Evolutionary conservation across 371 early-diverging fungal species (phyloP).

Genomic region (Mortierella polycephala): DNA sequence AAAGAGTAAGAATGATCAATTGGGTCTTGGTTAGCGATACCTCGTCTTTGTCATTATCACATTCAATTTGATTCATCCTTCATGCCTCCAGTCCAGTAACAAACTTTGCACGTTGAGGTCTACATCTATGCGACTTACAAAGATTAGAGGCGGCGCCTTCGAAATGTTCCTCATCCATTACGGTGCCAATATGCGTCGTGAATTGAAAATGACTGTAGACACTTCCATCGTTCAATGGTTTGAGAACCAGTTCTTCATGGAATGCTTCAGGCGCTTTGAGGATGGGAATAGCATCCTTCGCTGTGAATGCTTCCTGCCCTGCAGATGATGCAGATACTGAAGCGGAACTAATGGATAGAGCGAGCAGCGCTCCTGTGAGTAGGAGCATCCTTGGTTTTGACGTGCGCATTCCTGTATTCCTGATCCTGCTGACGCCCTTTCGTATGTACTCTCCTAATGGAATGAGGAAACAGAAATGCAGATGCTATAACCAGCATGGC

Average conservation of each 20-base stretch:
- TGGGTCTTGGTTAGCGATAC: too few relatives aligned
- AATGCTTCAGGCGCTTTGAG: slow-evolving; percentile 57
- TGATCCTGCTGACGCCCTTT: too few relatives aligned
- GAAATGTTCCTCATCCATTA: slow-evolving; percentile 39
- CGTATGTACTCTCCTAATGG: too few relatives aligned
- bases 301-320: slow-evolving; percentile 3
- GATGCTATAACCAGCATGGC: too few relatives aligned
- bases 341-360: neutral
- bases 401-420: slow-evolving; percentile 5
- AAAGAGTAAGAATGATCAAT: neutral
- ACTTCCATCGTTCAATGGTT: slow-evolving; percentile 79
- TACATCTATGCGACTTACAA: slow-evolving; percentile 6
- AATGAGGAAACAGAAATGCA: too few relatives aligned
- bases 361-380: slow-evolving; percentile 12
- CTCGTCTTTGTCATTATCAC: too few relatives aligned
- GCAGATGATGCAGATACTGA: neutral
- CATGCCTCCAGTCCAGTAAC: neutral
- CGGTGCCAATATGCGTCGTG: slow-evolving; percentile 59
- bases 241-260: slow-evolving; percentile 71
- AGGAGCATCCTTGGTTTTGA: slow-evolving; percentile 7
- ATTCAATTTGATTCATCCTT: neutral
- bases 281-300: slow-evolving; percentile 28
- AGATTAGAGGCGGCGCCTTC: slow-evolving; percentile 49
- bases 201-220: slow-evolving; percentile 85
- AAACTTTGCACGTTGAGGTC: neutral